Evolutionary conservation across 2,329 filamentous ascomycete species (phyloP), one percentile per base, ranked within the genome.

Genomic region (Neonectria ditissima): DNA sequence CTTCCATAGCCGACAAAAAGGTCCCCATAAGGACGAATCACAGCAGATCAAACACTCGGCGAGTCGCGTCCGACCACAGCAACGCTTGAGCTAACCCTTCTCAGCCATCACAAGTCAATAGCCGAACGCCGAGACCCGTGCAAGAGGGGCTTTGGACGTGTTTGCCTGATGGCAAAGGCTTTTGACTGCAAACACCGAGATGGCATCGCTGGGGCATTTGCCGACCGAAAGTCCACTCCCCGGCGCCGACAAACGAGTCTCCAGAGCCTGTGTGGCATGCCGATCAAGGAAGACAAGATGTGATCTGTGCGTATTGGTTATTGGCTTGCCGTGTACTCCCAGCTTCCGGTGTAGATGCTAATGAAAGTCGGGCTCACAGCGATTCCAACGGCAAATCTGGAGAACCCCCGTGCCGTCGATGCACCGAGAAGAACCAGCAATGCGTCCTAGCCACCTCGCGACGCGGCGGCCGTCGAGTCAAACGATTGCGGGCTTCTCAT

Each of bases 381-480:
- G 76, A 77, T 54, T 70, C 73, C 1, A 77, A 73, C 34, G 79
- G 78, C 24, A 71, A 71, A n/a, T 76, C 79, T 18, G 77, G 76
- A 13, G 65, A 69, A 13, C 77, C 77, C 5, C 80, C 79, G 2
- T 81, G 80, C 61, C 75, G 78, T 18, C 72, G 78, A 55, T 81
- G 80, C 55, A 68, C 77, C 47, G 75, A 80, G 48, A 76, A 80
- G 50, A 66, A 75, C 53, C 74, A 76, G 41, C 75, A 80, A 61
- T 81, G 80, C 54, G 72, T 80, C 14, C 71, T 81, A 30, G 79
- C 78, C n/a, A 80, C 77, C 5, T 81, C 79, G 11, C 74, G 74
- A 30, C 74, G 80, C 16, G 79, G 80, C 13, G 79, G 79, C 14
- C 74, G 77, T 34, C 75, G 79, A 32, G 72, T 79, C 60, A 75